A percentile compares a stretch with the other conserved stretches of the same genome.
Evolutionary conservation across 768 basidiomycete species (phyloP).

Genomic region (Kwoniella sp.): DNA sequence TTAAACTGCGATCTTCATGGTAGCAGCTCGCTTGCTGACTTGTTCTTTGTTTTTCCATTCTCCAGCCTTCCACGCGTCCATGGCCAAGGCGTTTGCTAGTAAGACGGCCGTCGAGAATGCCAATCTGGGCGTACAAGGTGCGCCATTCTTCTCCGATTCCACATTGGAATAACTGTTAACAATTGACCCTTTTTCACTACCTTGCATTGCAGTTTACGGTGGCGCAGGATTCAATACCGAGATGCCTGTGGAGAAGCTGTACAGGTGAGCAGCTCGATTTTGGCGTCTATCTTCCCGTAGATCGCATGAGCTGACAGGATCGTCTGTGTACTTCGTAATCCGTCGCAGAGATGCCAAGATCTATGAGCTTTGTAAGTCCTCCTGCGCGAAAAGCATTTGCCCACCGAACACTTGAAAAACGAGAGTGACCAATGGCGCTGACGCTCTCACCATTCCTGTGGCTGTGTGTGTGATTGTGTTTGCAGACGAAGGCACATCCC

Average conservation of each 20-base stretch:
- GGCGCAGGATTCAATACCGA: conserved; percentile 56
- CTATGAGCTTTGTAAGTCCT: conserved; percentile 55
- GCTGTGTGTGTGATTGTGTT: too few species aligned
- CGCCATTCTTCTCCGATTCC: conserved; percentile 4
- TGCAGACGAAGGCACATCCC: conserved; percentile 44
- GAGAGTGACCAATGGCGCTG: background rate
- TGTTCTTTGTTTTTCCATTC: background rate
- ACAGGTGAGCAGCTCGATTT: conserved; percentile 19
- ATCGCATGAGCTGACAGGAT: background rate
- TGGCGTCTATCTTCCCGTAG: background rate
- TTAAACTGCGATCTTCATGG: background rate
- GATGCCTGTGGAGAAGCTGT: conserved; percentile 58
- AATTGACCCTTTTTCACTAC: background rate
- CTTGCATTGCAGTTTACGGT: conserved; percentile 35
- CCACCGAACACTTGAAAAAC: background rate
- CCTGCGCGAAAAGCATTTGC: background rate
- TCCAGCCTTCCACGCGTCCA: conserved; percentile 57
- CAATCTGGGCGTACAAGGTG: conserved; percentile 56
- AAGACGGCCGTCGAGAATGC: conserved; percentile 57
- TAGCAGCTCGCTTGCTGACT: background rate
- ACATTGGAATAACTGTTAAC: background rate
- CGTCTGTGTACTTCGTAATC: background rate
- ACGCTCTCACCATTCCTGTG: too few species aligned
- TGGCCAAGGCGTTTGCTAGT: conserved; percentile 57
- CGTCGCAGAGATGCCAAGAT: conserved; percentile 53